phyloP scores from a whole-genome alignment of 441 rosid species.

The Viola pubescens region DNA sequence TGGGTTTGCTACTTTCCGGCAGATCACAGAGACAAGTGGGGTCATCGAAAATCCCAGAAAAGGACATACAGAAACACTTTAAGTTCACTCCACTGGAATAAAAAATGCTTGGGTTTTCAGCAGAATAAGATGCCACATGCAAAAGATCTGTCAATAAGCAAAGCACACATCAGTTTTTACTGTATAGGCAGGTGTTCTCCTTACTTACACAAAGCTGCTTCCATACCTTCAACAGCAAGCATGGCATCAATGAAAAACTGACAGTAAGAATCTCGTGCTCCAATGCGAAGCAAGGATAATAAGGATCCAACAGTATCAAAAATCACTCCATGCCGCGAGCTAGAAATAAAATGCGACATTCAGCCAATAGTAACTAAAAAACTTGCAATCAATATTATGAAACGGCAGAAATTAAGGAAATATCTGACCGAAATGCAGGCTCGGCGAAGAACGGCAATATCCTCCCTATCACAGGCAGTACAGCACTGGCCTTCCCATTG shows the following conservation, averaged over 20 bases:
- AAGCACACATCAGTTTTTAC: neutral
- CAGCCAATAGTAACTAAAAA: neutral
- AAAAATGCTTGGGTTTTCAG: constrained; percentile 23
- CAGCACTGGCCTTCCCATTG: constrained; percentile 64
- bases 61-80: constrained; percentile 62
- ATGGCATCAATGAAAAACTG: constrained; percentile 71
- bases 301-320: constrained; percentile 87
- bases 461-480: constrained; percentile 73
- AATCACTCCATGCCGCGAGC: constrained; percentile 68
- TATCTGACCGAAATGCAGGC: constrained; percentile 67
- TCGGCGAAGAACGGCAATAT: constrained; percentile 80
- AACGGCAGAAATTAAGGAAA: constrained; percentile 1
- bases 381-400: neutral
- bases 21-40: constrained; percentile 59
- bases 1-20: constrained; percentile 53
- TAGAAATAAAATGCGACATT: constrained; percentile 23
- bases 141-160: constrained; percentile 50
- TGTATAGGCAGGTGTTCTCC: neutral
- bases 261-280: constrained; percentile 72
- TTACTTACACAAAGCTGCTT: constrained; percentile 9
- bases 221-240: constrained; percentile 64
- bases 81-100: constrained; percentile 33
- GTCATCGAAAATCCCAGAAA: constrained; percentile 46
- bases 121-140: constrained; percentile 36
- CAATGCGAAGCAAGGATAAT: constrained; percentile 75